Evolutionary conservation across 1,284 basidiomycete genomes (phyloP), one percentile per base, ranked within the genome.

Genomic region (Apiotrichum gamsii): DNA sequence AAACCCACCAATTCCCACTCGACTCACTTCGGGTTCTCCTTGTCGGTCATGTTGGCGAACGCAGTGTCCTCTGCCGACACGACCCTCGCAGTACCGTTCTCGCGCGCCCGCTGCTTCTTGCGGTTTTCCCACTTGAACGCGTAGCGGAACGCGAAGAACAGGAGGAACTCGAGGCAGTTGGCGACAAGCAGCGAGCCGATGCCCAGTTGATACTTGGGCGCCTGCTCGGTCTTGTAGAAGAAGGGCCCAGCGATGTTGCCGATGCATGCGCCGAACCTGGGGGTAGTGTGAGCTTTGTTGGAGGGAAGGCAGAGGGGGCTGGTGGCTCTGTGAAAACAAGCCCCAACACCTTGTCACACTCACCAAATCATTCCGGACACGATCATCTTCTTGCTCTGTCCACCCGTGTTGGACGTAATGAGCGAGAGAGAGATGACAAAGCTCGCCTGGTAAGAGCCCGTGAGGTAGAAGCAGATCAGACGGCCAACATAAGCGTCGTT

Each of bases 391-490:
- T 77, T 77, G 16, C 73, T 72, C 54, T 74, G 71, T 15, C 76
- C 76, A 25, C 70, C 75, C 1, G 73, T 71, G 58, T 78, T 78
- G 11, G 73, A 73, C 8, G 75, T 75, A 37, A 78, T 69, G 29
- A 77, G 64, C 3, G 74, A 75, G 13, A 78, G 63, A 4, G 71
- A 73, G 20, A 78, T 54, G 5, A 77, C 75, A 51, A 77, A 77
- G 1, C 71, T 71, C 3, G 73, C 64, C 51, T 76, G 74, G 41
- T 74, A 74, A 8, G 73, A 72, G 11, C 74, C 72, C 6, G 74
- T 75, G 14, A 76, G 56, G 60, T 63, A 73, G 62, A 69, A 90
- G 82, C 54, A 90, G 54, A 72, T 70, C 9, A 72, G 52, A n/a
- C 70, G 54, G 2, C 68, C 70, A 32, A 72, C 62, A 49, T 72